Evolutionary conservation across 352 stramenopile species (phyloP), one percentile per base, ranked within the genome.

Genomic region (Pythium phragmitis): DNA sequence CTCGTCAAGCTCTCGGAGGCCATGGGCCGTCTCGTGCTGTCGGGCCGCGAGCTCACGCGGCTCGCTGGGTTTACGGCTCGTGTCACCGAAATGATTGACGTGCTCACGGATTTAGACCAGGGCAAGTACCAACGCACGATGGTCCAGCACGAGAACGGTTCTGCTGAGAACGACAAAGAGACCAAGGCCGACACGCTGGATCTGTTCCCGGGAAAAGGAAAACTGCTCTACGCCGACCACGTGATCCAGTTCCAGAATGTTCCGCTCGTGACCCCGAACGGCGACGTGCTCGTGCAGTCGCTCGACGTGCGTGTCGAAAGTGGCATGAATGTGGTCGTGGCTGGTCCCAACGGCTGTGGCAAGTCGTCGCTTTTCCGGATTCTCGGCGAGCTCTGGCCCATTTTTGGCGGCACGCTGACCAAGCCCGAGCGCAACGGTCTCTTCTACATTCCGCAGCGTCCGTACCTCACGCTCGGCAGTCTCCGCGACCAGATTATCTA

Each of bases 371-470:
- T 96, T 2, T 97, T 97, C 72, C 82, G 90, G 16, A 85, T 93
- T 59, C 72, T 97, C 16, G 90, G 87, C 17, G 88, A 92, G 42
- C 76, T 97, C 23, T 97, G 90, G 90, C 87, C 88, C 2, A 67
- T 96, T 47, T 91, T 89, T 62, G 82, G 82, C 12, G 85, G 85
- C 37, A 79, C 67, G 53, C 60, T 96, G 37, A 89, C 82, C 37
- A 95, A 95, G 65, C 88, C 88, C 6, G 72, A 80, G 48, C 82
- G 80, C 55, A 91, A 88, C 56, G 80, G 84, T 14, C 67, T 96
- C n/a, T 96, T 97, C 71, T 97, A 97, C 78, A 92, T 97, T 39
- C 88, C 88, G 0, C 90, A 97, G 69, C 83, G 87, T 9, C 89
- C 90, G 36, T 97, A 97, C 67, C 63, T 96, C 67, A 92, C 81